Conservation (phyloP, 805 yeast species). For the Pichia sporocuriosa region DNA sequence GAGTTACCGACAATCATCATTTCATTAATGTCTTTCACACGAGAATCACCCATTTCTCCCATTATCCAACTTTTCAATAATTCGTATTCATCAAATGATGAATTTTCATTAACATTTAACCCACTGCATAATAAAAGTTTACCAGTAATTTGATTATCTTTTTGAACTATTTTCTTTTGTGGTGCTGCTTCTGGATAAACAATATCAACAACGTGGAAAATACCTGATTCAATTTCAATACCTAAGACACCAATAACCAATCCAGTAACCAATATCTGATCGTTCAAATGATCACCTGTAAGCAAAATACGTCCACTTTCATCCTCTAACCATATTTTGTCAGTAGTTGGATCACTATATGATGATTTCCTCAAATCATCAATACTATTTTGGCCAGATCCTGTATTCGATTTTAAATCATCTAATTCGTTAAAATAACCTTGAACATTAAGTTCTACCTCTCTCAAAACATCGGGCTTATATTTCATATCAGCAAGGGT, state of each 20-base stretch:
- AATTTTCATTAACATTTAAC: constrained; percentile 42
- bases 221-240: constrained; percentile 75
- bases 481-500: constrained; percentile 75
- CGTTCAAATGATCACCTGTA: constrained; percentile 54
- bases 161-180: constrained; percentile 32
- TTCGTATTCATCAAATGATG: constrained; percentile 42
- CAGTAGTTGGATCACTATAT: constrained; percentile 50
- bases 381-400: constrained; percentile 17
- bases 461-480: constrained; percentile 80
- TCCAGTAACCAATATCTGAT: constrained; percentile 75
- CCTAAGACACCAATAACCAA: constrained; percentile 83
- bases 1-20: constrained; percentile 63
- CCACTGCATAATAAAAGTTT: constrained; percentile 78
- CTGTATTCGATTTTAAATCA: constrained; percentile 6
- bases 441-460: constrained; percentile 57
- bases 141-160: constrained; percentile 23
- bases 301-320: constrained; percentile 82
- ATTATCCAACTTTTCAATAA: constrained; percentile 60
- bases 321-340: constrained; percentile 75
- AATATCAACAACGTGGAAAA: constrained; percentile 77
- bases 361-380: constrained; percentile 31
- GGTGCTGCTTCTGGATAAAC: constrained; percentile 61
- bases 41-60: constrained; percentile 47
- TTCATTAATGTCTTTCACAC: constrained; percentile 18
- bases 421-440: constrained; percentile 37